Percentiles rank a stretch among this genome's conserved stretches.
These are phyloP conservation scores for Penicillium lividum DNA, from an alignment of 495 filamentous ascomycete species.

Conservation along the genomic window DNA sequence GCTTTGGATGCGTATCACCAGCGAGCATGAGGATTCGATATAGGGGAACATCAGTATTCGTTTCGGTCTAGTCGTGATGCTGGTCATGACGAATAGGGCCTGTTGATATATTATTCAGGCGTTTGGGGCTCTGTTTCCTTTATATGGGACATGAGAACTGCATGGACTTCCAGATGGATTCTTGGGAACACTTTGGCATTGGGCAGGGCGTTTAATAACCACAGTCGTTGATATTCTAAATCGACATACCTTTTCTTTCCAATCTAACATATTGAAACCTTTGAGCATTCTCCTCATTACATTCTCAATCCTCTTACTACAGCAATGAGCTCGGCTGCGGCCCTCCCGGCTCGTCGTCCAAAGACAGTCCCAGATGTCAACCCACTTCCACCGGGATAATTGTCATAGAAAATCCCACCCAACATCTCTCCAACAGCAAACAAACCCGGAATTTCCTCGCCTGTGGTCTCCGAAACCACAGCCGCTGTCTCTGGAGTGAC, in stretches of 20 bases:
- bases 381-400: conserved; percentile 65
- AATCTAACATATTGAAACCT: too few species aligned
- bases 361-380: conserved; percentile 61
- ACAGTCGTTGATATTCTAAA: background rate
- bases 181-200: background rate
- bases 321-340: conserved; percentile 14
- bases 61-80: background rate
- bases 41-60: background rate
- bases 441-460: conserved; percentile 49
- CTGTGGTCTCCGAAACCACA: conserved; percentile 46
- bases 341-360: conserved; percentile 51
- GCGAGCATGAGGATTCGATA: background rate
- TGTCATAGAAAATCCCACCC: conserved; percentile 62
- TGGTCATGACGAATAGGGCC: background rate
- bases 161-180: background rate
- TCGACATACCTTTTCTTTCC: background rate
- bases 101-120: background rate
- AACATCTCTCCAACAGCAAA: conserved; percentile 63
- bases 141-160: background rate
- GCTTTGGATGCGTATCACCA: conserved; percentile 41
- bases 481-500: conserved; percentile 48
- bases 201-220: background rate
- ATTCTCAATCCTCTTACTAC: background rate
- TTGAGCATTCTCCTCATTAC: background rate
- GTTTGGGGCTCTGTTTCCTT: background rate